These are phyloP conservation scores for Penicilliopsis zonata DNA, from an alignment of 495 filamentous ascomycete species.

Conservation along the genomic window DNA sequence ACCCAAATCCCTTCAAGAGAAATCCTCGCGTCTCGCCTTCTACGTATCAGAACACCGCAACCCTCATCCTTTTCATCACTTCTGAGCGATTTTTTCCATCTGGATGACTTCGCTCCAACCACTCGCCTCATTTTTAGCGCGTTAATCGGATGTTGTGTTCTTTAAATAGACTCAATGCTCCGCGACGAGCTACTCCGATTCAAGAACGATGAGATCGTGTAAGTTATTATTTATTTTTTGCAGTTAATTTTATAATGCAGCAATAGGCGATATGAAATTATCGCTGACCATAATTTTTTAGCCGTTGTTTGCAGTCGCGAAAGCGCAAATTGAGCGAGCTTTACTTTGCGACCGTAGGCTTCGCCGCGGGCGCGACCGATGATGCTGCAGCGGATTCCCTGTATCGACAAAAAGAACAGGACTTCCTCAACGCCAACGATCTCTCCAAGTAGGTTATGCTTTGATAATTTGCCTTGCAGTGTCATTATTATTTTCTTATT, in stretches of 20 bases:
- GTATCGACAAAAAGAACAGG: slow-evolving; percentile 36
- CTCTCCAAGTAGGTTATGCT: slow-evolving; percentile 56
- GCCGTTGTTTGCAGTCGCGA: slow-evolving; percentile 63
- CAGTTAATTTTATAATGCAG: slow-evolving; percentile 6
- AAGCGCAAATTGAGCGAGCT: slow-evolving; percentile 78
- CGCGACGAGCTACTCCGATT: slow-evolving; percentile 44
- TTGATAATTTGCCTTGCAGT: slow-evolving; percentile 16
- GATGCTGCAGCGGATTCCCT: slow-evolving; percentile 40
- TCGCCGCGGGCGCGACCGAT: slow-evolving; percentile 39
- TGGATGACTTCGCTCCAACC: slow-evolving; percentile 37
- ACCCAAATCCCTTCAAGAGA: slow-evolving; percentile 23
- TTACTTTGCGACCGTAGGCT: slow-evolving; percentile 45
- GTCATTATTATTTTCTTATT: no score
- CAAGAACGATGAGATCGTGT: slow-evolving; percentile 54
- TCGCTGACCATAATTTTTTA: slow-evolving; percentile 34
- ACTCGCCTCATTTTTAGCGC: slow-evolving; percentile 34
- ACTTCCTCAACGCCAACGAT: slow-evolving; percentile 63
- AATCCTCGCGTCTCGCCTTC: slow-evolving; percentile 24
- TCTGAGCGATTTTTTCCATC: slow-evolving; percentile 36
- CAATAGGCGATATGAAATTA: slow-evolving; percentile 8
- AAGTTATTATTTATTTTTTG: slow-evolving; percentile 28
- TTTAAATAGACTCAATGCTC: slow-evolving; percentile 41
- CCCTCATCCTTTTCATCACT: slow-evolving; percentile 43
- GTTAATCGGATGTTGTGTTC: slow-evolving; percentile 50
- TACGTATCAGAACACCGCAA: slow-evolving; percentile 32